These are phyloP conservation scores for Mentha longifolia DNA, from an alignment of 257 asterid species.

Conservation along the genomic window DNA sequence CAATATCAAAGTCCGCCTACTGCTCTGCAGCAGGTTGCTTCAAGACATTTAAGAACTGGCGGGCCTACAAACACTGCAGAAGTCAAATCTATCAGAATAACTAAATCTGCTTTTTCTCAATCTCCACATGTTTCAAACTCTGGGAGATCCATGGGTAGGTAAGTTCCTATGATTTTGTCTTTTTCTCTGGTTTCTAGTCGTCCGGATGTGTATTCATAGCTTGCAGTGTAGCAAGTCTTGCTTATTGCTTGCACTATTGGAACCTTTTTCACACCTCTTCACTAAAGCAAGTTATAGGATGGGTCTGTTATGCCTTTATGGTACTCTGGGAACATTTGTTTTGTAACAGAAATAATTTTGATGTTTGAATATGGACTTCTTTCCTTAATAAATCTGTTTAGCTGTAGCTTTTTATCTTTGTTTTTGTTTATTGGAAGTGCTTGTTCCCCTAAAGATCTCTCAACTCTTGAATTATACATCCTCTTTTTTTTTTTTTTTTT, in stretches of 20 bases:
- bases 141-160: constrained; percentile 47
- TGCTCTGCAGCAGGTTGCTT: constrained; percentile 38
- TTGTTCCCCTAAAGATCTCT: not conserved
- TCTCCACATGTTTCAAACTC: constrained; percentile 41
- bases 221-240: constrained; percentile 3
- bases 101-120: constrained; percentile 46
- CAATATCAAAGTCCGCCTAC: constrained; percentile 50
- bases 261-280: constrained; percentile 10
- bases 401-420: not conserved
- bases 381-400: constrained; percentile 24
- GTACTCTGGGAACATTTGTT: not conserved
- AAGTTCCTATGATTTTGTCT: constrained; percentile 24
- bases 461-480: not conserved
- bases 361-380: constrained; percentile 4
- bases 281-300: not conserved
- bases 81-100: constrained; percentile 40
- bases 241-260: not conserved
- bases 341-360: not conserved
- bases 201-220: constrained; percentile 12
- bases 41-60: constrained; percentile 37
- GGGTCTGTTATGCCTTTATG: constrained; percentile 10
- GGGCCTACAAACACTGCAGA: constrained; percentile 39
- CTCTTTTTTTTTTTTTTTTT: constrained; percentile 23
- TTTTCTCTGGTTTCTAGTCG: not conserved
- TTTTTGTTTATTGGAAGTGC: not conserved